Conservation (phyloP, 768 basidiomycete genomes). For the Suillus variegatus region DNA sequence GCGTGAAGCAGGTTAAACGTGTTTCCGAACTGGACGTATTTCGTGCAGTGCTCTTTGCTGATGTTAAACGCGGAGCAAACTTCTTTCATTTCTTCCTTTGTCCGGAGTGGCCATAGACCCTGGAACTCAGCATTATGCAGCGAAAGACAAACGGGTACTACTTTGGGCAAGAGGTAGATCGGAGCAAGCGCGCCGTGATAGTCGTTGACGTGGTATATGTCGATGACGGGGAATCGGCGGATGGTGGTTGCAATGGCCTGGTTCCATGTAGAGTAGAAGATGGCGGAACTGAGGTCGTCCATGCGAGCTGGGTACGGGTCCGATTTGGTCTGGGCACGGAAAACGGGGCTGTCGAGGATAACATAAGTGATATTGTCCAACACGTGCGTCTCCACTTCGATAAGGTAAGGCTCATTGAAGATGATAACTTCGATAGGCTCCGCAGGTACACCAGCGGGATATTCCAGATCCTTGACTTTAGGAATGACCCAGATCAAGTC, state of each 20-base stretch:
- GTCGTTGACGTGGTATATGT: conserved; percentile 94
- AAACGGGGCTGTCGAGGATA: conserved; percentile 92
- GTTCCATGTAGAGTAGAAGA: conserved; percentile 98
- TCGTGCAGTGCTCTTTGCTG: conserved; percentile 93
- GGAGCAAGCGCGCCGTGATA: conserved; percentile 93
- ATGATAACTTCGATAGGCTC: conserved; percentile 97
- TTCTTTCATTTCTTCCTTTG: conserved; percentile 98
- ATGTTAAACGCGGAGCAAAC: conserved; percentile 98
- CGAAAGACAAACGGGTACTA: conserved; percentile 87
- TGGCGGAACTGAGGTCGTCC: conserved; percentile 95
- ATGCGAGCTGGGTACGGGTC: conserved; percentile 97
- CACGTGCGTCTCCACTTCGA: conserved; percentile 92
- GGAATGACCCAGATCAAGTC: conserved; percentile 93
- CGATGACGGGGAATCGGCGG: conserved; percentile 81
- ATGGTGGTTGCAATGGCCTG: conserved; percentile 94
- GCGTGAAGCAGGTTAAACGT: conserved; percentile 96
- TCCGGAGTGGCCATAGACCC: conserved; percentile 93
- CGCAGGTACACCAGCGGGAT: conserved; percentile 87
- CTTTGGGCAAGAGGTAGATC: conserved; percentile 89
- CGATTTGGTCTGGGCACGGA: conserved; percentile 94
- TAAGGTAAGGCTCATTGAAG: conserved; percentile 93
- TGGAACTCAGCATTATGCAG: conserved; percentile 98
- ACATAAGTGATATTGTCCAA: conserved; percentile 96
- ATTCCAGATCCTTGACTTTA: conserved; percentile 93
- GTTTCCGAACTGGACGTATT: conserved; percentile 98